Evolutionary conservation across 768 basidiomycete species (phyloP).

Genomic region (Kwoniella newhampshirensis): DNA sequence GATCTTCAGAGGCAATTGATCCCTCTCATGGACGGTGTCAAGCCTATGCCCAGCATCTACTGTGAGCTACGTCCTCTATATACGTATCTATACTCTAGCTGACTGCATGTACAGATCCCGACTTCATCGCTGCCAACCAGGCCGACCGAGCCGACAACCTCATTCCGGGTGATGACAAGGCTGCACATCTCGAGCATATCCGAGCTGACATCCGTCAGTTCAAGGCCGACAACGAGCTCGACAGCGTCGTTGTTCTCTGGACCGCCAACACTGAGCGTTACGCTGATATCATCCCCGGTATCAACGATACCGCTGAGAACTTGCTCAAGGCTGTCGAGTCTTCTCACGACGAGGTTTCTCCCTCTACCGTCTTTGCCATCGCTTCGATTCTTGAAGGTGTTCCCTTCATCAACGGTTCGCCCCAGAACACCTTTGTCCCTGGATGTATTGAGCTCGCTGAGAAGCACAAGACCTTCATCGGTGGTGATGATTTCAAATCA

Average conservation of each 20-base stretch:
- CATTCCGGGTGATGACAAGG: conserved; percentile 80
- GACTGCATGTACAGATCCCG: conserved; percentile 63
- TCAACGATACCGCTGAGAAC: conserved; percentile 91
- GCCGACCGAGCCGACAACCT: conserved; percentile 93
- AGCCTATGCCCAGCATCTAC: conserved; percentile 91
- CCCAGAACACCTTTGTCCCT: conserved; percentile 98
- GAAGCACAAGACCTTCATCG: conserved; percentile 84
- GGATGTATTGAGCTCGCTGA: conserved; percentile 92
- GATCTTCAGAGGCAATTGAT: conserved; percentile 94
- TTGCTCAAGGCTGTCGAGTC: conserved; percentile 75
- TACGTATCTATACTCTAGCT: background rate
- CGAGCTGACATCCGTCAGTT: conserved; percentile 91
- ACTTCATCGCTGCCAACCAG: conserved; percentile 98
- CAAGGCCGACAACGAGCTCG: conserved; percentile 77
- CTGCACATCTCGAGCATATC: conserved; percentile 84
- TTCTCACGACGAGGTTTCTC: conserved; percentile 92
- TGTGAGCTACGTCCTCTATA: conserved; percentile 32
- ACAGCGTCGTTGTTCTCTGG: conserved; percentile 93
- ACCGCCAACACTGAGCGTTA: conserved; percentile 98
- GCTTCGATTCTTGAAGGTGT: conserved; percentile 91
- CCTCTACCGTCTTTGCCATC: conserved; percentile 91
- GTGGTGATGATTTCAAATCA: conserved; percentile 95
- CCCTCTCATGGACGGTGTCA: conserved; percentile 74
- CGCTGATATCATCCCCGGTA: conserved; percentile 86
- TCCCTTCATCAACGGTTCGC: conserved; percentile 95